Conservation (phyloP, 805 yeast species). For the Trichomonascus vanleenenianus region DNA sequence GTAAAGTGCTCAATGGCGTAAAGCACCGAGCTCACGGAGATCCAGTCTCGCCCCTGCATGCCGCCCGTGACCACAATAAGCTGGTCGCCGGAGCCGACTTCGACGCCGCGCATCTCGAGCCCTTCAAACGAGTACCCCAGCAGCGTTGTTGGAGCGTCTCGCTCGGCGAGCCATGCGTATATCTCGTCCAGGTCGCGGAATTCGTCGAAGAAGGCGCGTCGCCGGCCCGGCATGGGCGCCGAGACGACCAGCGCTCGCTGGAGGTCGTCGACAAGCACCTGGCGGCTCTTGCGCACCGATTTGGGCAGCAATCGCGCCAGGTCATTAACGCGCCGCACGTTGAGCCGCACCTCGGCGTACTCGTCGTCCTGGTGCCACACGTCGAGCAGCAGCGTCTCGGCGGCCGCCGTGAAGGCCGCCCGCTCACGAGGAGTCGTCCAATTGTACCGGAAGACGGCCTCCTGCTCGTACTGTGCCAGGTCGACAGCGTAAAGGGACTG, state of each 20-base stretch:
- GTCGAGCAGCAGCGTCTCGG: slow-evolving; percentile 20
- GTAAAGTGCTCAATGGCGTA: slow-evolving; percentile 45
- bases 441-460: slow-evolving; percentile 39
- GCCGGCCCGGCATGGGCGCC: slow-evolving; percentile 14
- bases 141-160: slow-evolving; percentile 57
- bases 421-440: slow-evolving; percentile 17
- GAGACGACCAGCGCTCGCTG: slow-evolving; percentile 22
- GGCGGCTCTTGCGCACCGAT: slow-evolving; percentile 15
- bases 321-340: slow-evolving; percentile 14
- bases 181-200: slow-evolving; percentile 64
- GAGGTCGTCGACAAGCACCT: slow-evolving; percentile 20
- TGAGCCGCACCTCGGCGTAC: slow-evolving; percentile 20
- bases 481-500: background rate
- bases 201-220: slow-evolving; percentile 49
- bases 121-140: slow-evolving; percentile 76
- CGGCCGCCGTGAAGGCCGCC: slow-evolving; percentile 16
- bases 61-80: slow-evolving; percentile 71
- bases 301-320: slow-evolving; percentile 19
- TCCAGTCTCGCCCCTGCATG: slow-evolving; percentile 88
- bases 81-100: slow-evolving; percentile 36
- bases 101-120: slow-evolving; percentile 58
- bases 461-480: slow-evolving; percentile 33
- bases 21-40: slow-evolving; percentile 62
- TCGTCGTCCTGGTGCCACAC: slow-evolving; percentile 18
- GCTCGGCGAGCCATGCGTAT: slow-evolving; percentile 59